These are phyloP conservation scores for Ustilago trichophora DNA, from an alignment of 1,284 basidiomycete species.

Conservation along the genomic window DNA sequence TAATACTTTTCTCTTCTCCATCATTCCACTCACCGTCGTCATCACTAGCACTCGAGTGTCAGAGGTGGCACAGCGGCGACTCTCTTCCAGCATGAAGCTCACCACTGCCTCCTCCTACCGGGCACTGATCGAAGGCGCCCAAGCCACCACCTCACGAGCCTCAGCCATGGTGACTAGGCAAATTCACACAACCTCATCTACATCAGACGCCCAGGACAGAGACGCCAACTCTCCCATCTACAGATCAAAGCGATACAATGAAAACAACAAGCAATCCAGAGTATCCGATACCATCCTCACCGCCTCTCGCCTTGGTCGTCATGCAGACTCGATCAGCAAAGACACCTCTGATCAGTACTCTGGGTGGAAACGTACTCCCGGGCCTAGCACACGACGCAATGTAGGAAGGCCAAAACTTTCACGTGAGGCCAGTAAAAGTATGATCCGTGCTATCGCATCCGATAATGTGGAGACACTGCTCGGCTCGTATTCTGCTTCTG, in stretches of 20 bases:
- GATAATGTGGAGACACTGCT: slow-evolving; percentile 15
- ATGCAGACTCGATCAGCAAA: slow-evolving; percentile 14
- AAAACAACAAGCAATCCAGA: background rate
- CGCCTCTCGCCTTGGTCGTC: slow-evolving; percentile 15
- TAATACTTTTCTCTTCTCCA: too few species aligned
- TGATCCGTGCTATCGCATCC: background rate
- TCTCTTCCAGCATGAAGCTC: slow-evolving; percentile 12
- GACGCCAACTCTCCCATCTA: background rate
- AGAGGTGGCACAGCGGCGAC: too few species aligned
- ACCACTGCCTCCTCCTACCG: background rate
- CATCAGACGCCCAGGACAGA: background rate
- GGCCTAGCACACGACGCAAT: slow-evolving; percentile 28
- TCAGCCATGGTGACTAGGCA: background rate
- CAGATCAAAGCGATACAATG: slow-evolving; percentile 1
- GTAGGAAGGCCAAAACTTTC: slow-evolving; percentile 24
- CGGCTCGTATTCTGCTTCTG: slow-evolving; percentile 9
- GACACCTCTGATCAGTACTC: slow-evolving; percentile 19
- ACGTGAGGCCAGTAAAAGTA: slow-evolving; percentile 12
- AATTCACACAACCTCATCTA: background rate
- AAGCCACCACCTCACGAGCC: background rate
- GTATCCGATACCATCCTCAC: slow-evolving; percentile 29
- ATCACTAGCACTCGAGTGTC: too few species aligned
- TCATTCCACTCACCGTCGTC: too few species aligned
- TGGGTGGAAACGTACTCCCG: slow-evolving; percentile 35
- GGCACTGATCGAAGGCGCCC: slow-evolving; percentile 1